These are phyloP conservation scores for Sporopachydermia quercuum DNA, from an alignment of 805 yeast genomes.

Conservation along the genomic window DNA sequence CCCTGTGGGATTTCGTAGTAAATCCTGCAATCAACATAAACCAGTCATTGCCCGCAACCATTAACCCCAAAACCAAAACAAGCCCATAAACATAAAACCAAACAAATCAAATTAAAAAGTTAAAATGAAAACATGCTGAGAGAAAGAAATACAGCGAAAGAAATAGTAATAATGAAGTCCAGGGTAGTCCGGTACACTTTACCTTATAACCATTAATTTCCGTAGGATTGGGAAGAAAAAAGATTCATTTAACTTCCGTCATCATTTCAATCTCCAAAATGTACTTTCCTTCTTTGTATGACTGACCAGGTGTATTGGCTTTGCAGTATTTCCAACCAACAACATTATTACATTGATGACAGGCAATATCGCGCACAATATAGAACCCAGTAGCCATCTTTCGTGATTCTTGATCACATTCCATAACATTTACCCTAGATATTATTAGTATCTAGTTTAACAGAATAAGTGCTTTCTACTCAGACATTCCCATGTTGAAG, in stretches of 20 bases:
- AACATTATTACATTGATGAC: constrained; percentile 36
- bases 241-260: constrained; percentile 9
- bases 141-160: not conserved
- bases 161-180: too few species aligned
- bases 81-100: not conserved
- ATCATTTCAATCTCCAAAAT: constrained; percentile 32
- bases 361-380: constrained; percentile 38
- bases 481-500: constrained; percentile 6
- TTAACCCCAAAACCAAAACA: not conserved
- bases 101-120: not conserved
- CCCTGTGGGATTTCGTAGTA: too few species aligned
- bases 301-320: constrained; percentile 29
- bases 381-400: constrained; percentile 49
- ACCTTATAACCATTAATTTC: too few species aligned
- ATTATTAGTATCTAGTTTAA: not conserved
- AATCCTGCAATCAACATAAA: too few species aligned
- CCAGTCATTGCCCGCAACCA: too few species aligned
- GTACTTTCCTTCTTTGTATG: constrained; percentile 46
- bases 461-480: constrained; percentile 4
- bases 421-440: constrained; percentile 25
- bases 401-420: constrained; percentile 23
- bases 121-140: not conserved
- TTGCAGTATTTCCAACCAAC: constrained; percentile 53
- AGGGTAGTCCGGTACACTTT: too few species aligned
- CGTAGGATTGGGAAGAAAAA: too few species aligned